Conservation (phyloP, 169 alveolate genomes). For the Plasmodium vivax region DNA sequence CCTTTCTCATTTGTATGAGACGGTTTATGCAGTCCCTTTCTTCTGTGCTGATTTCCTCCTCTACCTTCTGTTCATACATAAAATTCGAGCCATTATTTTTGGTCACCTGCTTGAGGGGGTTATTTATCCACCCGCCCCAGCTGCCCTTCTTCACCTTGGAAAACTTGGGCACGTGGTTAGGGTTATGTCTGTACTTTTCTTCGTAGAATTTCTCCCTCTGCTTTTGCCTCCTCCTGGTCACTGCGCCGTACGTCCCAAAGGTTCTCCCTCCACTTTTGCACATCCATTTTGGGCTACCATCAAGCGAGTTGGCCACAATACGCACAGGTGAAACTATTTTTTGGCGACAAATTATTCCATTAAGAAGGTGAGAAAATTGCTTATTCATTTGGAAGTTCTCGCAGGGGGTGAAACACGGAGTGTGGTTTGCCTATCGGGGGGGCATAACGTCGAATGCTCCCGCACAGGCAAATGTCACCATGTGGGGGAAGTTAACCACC, state of each 20-base stretch:
- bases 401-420: background rate
- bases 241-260: conserved; percentile 74
- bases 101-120: conserved; percentile 66
- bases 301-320: background rate
- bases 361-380: background rate
- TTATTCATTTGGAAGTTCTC: background rate
- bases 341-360: background rate
- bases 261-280: background rate
- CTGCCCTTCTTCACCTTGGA: conserved; percentile 68
- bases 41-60: conserved; percentile 43
- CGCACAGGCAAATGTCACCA: background rate
- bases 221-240: conserved; percentile 58
- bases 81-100: conserved; percentile 64
- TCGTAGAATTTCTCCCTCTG: conserved; percentile 61
- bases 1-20: conserved; percentile 37
- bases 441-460: background rate
- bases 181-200: conserved; percentile 69
- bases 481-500: background rate
- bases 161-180: conserved; percentile 51
- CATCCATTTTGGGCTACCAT: background rate
- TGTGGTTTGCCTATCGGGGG: background rate
- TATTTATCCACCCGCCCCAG: conserved; percentile 72
- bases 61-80: conserved; percentile 55
- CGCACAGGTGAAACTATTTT: background rate
- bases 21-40: conserved; percentile 54